Percentiles rank a stretch among this genome's conserved stretches.
Evolutionary conservation across 331 rosid species (phyloP).

Genomic region (Telfairia occidentalis): DNA sequence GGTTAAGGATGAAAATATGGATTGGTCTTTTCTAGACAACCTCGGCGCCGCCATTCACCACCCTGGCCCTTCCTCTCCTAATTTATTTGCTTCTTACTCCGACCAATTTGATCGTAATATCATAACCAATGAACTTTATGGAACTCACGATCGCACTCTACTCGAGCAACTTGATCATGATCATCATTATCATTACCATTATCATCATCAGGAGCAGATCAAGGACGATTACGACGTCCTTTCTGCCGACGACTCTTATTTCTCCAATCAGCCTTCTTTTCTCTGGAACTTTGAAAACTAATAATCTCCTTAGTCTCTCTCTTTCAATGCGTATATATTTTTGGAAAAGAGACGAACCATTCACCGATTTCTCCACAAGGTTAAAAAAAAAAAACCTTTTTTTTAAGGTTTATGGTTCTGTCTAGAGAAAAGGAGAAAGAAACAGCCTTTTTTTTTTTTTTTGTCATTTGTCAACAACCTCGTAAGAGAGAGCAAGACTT

Average conservation of each 20-base stretch:
- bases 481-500: background rate
- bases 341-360: background rate
- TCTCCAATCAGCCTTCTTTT: background rate
- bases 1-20: background rate
- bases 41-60: background rate
- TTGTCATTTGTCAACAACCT: background rate
- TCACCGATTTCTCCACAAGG: background rate
- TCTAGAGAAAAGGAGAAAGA: background rate
- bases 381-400: background rate
- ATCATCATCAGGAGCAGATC: no score
- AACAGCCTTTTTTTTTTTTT: background rate
- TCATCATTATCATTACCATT: background rate
- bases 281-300: slow-evolving; percentile 7
- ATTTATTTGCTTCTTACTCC: background rate
- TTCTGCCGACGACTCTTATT: background rate
- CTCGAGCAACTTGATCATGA: no score
- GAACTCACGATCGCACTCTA: background rate
- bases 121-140: background rate
- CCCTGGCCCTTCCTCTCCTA: background rate
- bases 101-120: background rate
- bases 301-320: background rate
- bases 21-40: slow-evolving; percentile 6
- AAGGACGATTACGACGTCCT: background rate
- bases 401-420: background rate
- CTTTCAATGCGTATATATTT: background rate